Conservation (phyloP, 148 eudicot species). For the Persicaria tinctoria region DNA sequence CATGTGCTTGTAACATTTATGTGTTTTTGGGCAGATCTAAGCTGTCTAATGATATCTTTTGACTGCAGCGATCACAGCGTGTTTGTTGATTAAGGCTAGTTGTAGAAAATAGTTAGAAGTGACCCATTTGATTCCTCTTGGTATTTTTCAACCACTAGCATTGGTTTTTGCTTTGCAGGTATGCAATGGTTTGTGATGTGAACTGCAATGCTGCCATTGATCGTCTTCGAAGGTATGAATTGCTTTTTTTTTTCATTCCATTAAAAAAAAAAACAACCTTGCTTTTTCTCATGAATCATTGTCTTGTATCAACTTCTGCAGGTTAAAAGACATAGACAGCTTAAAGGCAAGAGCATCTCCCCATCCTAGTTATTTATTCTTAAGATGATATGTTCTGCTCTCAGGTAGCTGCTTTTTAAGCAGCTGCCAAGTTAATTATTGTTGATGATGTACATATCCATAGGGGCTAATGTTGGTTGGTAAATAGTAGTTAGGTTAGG, state of each 20-base stretch:
- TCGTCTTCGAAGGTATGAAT: conserved; percentile 67
- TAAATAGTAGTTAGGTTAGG: background rate
- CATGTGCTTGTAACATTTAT: conserved; percentile 10
- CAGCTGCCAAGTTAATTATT: background rate
- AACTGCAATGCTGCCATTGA: conserved; percentile 60
- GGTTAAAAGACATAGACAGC: conserved; percentile 62
- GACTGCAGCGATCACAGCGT: background rate
- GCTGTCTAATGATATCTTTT: background rate
- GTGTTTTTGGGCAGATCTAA: background rate
- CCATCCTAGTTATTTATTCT: background rate
- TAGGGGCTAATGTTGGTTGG: background rate
- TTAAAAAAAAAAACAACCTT: background rate
- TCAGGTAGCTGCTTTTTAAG: background rate
- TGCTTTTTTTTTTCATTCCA: conserved; percentile 1
- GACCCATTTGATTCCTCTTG: background rate
- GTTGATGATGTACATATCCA: background rate
- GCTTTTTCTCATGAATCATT: conserved; percentile 11
- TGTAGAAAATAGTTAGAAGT: background rate
- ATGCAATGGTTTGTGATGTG: conserved; percentile 80
- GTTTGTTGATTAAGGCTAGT: background rate
- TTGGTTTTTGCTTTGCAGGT: conserved; percentile 29
- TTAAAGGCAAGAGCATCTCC: conserved; percentile 43
- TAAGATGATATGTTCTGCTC: background rate
- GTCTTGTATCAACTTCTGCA: conserved; percentile 27
- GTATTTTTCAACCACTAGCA: background rate